A percentile compares a stretch with the other conserved stretches of the same genome.
These are phyloP conservation scores for Naegleria fowleri DNA, from an alignment of 208 protist genomes.

Conservation along the genomic window DNA sequence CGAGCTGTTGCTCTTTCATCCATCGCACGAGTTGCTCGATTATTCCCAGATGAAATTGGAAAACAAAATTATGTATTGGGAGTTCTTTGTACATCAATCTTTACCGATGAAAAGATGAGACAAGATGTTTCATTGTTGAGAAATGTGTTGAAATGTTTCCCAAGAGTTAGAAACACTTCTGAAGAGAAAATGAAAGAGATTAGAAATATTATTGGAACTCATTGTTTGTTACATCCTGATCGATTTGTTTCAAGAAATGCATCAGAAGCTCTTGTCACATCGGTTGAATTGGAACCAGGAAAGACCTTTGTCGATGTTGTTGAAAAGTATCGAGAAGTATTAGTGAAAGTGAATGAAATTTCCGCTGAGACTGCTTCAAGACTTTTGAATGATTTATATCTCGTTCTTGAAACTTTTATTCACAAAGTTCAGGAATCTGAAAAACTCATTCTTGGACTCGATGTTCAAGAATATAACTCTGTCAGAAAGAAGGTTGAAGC, in stretches of 20 bases:
- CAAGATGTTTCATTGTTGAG: not conserved
- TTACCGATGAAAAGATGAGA: not conserved
- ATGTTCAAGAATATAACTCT: not conserved
- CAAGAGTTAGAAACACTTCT: not conserved
- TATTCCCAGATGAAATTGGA: slow-evolving; percentile 6
- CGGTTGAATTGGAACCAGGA: not conserved
- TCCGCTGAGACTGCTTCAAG: not conserved
- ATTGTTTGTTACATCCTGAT: slow-evolving; percentile 2
- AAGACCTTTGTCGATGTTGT: not conserved
- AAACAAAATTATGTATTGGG: not conserved
- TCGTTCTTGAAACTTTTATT: not conserved
- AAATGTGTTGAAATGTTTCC: not conserved
- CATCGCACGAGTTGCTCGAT: not conserved
- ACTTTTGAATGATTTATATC: not conserved
- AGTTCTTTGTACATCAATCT: not conserved
- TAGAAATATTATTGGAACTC: not conserved
- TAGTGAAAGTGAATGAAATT: not conserved
- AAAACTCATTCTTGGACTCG: not conserved
- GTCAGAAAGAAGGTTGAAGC: not conserved
- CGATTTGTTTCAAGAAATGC: not conserved
- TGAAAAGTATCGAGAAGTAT: not conserved
- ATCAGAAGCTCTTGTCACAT: not conserved
- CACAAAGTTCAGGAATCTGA: not conserved
- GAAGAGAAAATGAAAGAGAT: not conserved
- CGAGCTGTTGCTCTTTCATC: not conserved